Percentiles rank a stretch among this genome's conserved stretches.
Evolutionary conservation across 192 early-diverging fungal species (phyloP).

Genomic region (Helicostylum pulchrum): DNA sequence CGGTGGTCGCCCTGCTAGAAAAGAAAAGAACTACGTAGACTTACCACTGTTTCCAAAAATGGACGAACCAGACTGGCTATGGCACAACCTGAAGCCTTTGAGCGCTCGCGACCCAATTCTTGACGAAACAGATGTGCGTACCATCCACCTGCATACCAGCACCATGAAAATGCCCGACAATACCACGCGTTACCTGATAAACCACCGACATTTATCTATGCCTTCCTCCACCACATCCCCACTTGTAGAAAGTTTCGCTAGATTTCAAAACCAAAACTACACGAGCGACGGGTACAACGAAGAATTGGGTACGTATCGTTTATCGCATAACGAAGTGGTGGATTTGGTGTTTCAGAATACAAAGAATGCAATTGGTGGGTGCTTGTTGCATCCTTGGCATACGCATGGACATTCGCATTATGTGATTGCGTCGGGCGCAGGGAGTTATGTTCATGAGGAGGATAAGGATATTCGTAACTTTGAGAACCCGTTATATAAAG

Average conservation of each 20-base stretch:
- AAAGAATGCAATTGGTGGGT: background rate
- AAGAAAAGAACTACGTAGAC: background rate
- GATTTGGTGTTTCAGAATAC: constrained; percentile 35
- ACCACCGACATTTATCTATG: constrained; percentile 7
- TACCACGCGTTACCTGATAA: constrained; percentile 17
- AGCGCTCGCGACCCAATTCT: background rate
- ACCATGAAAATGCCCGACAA: constrained; percentile 1
- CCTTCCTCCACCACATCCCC: too few species aligned
- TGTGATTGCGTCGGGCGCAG: constrained; percentile 22
- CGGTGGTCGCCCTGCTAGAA: background rate
- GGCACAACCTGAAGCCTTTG: constrained; percentile 12
- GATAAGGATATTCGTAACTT: constrained; percentile 16
- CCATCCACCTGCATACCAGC: constrained; percentile 2
- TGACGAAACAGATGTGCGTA: constrained; percentile 14
- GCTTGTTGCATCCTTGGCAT: constrained; percentile 36
- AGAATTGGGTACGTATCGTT: constrained; percentile 12
- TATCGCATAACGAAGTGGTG: constrained; percentile 17
- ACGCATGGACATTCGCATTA: constrained; percentile 35
- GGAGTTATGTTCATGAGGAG: constrained; percentile 14
- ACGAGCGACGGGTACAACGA: constrained; percentile 16
- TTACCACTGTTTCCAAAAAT: constrained; percentile 13
- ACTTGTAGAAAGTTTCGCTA: background rate
- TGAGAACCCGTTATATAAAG: constrained; percentile 13
- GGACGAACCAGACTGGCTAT: constrained; percentile 11
- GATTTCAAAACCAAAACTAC: background rate